Evolutionary conservation across 495 filamentous ascomycete species (phyloP), one percentile per base, ranked within the genome.

Genomic region (Xylaria acuta): DNA sequence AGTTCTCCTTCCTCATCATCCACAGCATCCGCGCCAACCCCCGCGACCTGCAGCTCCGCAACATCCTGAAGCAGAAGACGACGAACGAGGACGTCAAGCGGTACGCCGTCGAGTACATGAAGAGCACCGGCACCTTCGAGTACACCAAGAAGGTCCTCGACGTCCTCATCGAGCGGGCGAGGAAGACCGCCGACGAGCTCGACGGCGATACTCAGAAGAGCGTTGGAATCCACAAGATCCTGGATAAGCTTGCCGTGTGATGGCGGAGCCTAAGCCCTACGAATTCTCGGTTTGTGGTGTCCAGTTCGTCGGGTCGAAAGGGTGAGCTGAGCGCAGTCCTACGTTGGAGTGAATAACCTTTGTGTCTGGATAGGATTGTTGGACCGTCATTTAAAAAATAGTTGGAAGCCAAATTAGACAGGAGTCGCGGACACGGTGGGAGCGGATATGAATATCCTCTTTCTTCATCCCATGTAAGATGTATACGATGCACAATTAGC

Each of bases 1-100:
- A 99, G 87, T 99, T 98, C 84, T 95, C 92, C 34, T 98, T 97
- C 78, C 95, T 95, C 7, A 92, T 99, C 75, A 98, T 99, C 72
- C 95, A 99, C 82, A 92, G 92, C 79, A 97, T 99, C 73, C 92
- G 95, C 73, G 84, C 91, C 41, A 88, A 95, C 79, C 92, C 93
- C 5, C 82, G 82, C 11, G 95, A 97, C 77, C 87, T 91, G 38
- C 92, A 95, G 78, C 86, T 99, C 58, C 84, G 97, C 72, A 97
- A 96, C 75, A 98, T 98, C 58, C 84, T 99, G 27, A 92, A 93
- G 81, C 96, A 98, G 80, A 93, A 92, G 80, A 94, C 95, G 0
- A 88, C 83, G 36, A 92, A 97, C 75, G 91, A 93, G 27, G 92
- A 95, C 78, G 92, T 99, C 70, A 99, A 99, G 84, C 83, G 88